Evolutionary conservation across 129 eudicot species (phyloP), one percentile per base, ranked within the genome.

Genomic region (Solidago caesia): DNA sequence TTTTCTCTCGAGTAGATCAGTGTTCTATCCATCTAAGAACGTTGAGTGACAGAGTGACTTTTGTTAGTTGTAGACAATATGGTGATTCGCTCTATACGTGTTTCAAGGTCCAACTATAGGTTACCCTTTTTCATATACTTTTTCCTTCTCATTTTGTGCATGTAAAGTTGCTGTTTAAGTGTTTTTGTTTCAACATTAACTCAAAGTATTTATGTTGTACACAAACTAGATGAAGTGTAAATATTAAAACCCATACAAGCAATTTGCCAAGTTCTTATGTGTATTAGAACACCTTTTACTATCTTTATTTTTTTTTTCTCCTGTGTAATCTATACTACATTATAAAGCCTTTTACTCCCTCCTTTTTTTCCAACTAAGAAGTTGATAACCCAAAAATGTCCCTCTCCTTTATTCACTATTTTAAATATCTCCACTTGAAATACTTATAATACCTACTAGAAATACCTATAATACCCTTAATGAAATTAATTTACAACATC

Each of bases 81-180:
- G 41, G 6, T 7, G 56, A 16, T 14, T 67, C 3, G 39, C 39
- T 33, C 3, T 33, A 33, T 33, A 33, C 39, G 39, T 33, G 39
- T 33, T 33, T 33, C 39, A 33, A 33, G 39, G 39, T 3, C 39
- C 39, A 33, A 33, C 39, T 1, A 33, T 33, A 33, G 39, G 39
- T 33, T 33, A 33, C 39, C 39, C 39, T 33, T 33, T 33, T 33
- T 33, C 39, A 33, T 33, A 8, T 67, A 15, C 55, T 9, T 16
- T 67, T 16, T 46, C 39, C 11, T 67, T 67, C 4, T 62, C 67
- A 62, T 29, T 29, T 29, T 64, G 70, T 64, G 70, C 70, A 43
- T 64, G 25, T 42, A 29, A 62, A 33, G 68, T 6, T 33, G 51
- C 51, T 46, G 14, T 12, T 13, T 14, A 33, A 33, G 7, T 52